Evolutionary conservation across 2,329 filamentous ascomycete species (phyloP).

Genomic region (Teratosphaeria viscida): DNA sequence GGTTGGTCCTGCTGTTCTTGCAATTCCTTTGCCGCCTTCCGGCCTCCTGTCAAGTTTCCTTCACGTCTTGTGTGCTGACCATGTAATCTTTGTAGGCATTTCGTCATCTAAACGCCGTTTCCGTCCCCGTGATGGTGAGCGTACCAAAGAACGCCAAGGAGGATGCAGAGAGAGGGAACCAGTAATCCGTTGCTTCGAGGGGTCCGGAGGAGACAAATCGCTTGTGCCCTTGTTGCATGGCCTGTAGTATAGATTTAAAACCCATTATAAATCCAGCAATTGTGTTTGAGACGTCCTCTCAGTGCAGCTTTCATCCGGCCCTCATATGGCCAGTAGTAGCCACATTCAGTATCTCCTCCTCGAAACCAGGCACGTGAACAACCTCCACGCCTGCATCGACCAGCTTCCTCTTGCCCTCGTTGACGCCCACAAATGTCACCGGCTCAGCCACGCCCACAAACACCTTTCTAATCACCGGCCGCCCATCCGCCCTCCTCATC

Average conservation of each 20-base stretch:
- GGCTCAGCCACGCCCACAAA: conserved; percentile 86
- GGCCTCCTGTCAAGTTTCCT: not conserved
- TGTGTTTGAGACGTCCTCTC: not conserved
- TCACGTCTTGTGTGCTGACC: conserved; percentile 19
- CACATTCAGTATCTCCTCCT: conserved; percentile 68
- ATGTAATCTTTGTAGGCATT: conserved; percentile 33
- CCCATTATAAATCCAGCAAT: not conserved
- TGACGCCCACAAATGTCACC: conserved; percentile 76
- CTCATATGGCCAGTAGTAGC: conserved; percentile 67
- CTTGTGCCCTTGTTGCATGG: not conserved
- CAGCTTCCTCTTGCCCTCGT: conserved; percentile 61
- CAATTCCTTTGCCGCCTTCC: conserved; percentile 4
- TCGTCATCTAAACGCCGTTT: conserved; percentile 41
- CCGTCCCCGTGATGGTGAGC: conserved; percentile 40
- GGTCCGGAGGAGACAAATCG: not conserved
- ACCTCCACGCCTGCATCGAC: conserved; percentile 64
- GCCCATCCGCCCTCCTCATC: conserved; percentile 35
- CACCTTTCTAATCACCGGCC: conserved; percentile 58
- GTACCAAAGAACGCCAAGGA: conserved; percentile 46
- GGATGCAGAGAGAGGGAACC: conserved; percentile 40
- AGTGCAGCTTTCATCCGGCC: not conserved
- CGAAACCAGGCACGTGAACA: conserved; percentile 61
- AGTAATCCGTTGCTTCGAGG: conserved; percentile 4
- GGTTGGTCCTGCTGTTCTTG: conserved; percentile 24
- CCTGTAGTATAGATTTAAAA: not conserved